Evolutionary conservation across 2,329 filamentous ascomycete species (phyloP).

Genomic region (Penicillium sp.): DNA sequence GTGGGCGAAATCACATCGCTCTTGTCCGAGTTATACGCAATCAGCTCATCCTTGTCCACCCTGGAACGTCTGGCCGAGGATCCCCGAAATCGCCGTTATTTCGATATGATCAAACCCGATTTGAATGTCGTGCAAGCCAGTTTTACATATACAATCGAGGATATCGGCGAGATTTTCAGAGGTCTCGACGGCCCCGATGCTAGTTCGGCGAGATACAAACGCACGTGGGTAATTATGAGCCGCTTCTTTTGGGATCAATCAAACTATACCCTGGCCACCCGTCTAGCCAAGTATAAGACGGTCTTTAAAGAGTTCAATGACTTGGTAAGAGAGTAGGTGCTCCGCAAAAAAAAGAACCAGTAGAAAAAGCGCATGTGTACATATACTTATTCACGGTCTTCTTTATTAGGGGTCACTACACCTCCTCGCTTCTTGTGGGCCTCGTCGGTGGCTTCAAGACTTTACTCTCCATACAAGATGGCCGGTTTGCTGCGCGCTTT

Average conservation of each 20-base stretch:
- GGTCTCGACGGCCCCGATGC: constrained; percentile 34
- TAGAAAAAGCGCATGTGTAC: constrained; percentile 1
- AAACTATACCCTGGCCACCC: constrained; percentile 47
- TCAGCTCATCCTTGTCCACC: constrained; percentile 52
- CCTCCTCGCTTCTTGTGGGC: constrained; percentile 27
- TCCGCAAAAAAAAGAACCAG: not conserved
- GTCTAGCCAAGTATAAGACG: constrained; percentile 52
- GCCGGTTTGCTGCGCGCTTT: constrained; percentile 29
- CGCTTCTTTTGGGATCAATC: constrained; percentile 49
- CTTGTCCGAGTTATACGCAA: constrained; percentile 56
- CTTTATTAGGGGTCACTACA: constrained; percentile 27
- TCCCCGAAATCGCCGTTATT: constrained; percentile 40
- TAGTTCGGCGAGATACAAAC: constrained; percentile 42
- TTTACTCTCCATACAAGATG: constrained; percentile 33
- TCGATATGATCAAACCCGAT: constrained; percentile 47
- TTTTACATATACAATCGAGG: constrained; percentile 53
- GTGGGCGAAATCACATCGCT: constrained; percentile 54
- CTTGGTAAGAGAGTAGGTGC: constrained; percentile 49
- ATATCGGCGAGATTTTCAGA: constrained; percentile 50
- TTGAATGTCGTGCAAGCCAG: constrained; percentile 51
- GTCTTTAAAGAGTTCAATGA: constrained; percentile 50
- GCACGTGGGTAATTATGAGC: constrained; percentile 54
- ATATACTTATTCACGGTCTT: constrained; percentile 14
- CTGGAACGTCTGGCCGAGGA: constrained; percentile 48
- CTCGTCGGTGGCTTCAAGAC: constrained; percentile 28